phyloP scores from a whole-genome alignment of 78 protist genomes.

The Dictyostelium firmibasis region DNA sequence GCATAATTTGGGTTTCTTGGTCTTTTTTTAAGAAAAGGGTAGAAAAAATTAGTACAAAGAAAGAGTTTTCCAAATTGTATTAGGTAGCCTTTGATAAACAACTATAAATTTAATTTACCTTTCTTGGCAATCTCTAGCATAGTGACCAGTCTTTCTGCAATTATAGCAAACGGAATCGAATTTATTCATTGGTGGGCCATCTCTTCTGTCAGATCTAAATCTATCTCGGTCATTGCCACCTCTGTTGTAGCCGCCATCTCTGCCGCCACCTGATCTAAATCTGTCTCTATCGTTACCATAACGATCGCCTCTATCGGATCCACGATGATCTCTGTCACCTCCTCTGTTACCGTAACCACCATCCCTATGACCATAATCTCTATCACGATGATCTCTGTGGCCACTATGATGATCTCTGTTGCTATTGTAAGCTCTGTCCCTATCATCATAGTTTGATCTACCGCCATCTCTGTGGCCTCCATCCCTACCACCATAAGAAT shows the following conservation, averaged over 20 bases:
- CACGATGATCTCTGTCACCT: background rate
- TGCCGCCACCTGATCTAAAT: background rate
- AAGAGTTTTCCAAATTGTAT: too few relatives aligned
- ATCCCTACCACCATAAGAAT: background rate
- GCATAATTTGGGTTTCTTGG: conserved; percentile 74
- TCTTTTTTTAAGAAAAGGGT: background rate
- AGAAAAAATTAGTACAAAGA: background rate
- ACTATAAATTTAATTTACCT: background rate
- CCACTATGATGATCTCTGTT: background rate
- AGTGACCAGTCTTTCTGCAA: conserved; percentile 56
- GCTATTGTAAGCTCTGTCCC: background rate
- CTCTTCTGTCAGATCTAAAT: background rate
- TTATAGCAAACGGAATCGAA: conserved; percentile 32
- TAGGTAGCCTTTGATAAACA: background rate
- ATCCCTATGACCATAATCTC: background rate
- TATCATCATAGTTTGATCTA: background rate
- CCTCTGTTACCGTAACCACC: background rate
- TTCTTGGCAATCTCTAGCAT: conserved; percentile 67
- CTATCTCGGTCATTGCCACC: conserved; percentile 8
- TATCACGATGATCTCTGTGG: background rate
- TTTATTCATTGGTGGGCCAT: background rate
- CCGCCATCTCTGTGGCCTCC: background rate
- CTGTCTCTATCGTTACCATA: background rate
- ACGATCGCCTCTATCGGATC: background rate
- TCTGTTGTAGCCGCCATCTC: background rate